A percentile compares a stretch with the other conserved stretches of the same genome.
phyloP scores from a whole-genome alignment of 148 eudicot genomes.

The Rhododendron henanense region DNA sequence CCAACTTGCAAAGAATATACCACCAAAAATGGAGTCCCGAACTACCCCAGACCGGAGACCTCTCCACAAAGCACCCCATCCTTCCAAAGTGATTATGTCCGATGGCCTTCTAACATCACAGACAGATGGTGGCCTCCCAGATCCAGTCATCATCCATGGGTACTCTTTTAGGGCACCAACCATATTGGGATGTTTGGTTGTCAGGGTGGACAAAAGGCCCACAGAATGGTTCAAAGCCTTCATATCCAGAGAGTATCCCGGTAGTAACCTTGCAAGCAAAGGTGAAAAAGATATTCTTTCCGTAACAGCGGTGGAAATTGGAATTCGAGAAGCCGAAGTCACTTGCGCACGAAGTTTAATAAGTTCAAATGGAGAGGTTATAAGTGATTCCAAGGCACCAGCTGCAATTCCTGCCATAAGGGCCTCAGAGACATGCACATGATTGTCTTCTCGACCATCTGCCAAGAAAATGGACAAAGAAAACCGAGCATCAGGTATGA shows the following conservation, averaged over 20 bases:
- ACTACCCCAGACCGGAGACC: conserved; percentile 66
- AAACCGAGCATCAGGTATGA: not conserved
- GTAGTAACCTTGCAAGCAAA: conserved; percentile 43
- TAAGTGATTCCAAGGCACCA: conserved; percentile 64
- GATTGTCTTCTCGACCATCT: conserved; percentile 85
- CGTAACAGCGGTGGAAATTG: conserved; percentile 19
- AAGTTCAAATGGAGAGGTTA: conserved; percentile 87
- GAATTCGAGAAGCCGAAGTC: conserved; percentile 51
- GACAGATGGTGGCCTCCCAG: conserved; percentile 83
- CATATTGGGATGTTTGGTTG: conserved; percentile 40
- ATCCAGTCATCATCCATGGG: conserved; percentile 97
- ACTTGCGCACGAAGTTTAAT: conserved; percentile 82
- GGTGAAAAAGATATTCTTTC: conserved; percentile 32
- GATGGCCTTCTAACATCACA: conserved; percentile 46
- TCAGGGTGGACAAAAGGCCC: conserved; percentile 62
- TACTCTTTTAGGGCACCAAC: conserved; percentile 62
- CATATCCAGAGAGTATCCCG: conserved; percentile 45
- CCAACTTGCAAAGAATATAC: conserved; percentile 82
- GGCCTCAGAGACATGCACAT: conserved; percentile 72
- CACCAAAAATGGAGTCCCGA: conserved; percentile 82
- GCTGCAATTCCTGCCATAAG: conserved; percentile 75
- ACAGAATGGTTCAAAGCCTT: conserved; percentile 54
- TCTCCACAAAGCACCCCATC: conserved; percentile 82
- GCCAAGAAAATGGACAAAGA: not conserved
- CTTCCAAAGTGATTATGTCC: conserved; percentile 74